Conservation (phyloP, 2,329 filamentous ascomycete genomes). For the Elsinoe australis region DNA sequence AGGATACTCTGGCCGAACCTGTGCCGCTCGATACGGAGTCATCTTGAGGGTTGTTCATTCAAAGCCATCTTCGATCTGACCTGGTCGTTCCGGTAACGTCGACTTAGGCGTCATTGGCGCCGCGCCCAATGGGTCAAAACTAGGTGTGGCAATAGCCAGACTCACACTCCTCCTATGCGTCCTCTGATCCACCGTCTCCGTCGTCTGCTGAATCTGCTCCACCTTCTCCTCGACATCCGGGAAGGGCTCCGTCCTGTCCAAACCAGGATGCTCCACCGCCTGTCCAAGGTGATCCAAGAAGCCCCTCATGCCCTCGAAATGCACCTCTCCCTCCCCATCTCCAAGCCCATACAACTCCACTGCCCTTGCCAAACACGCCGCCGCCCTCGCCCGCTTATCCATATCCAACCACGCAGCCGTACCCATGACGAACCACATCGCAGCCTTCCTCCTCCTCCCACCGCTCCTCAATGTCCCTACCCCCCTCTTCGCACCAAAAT, state of each 20-base stretch:
- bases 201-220: slow-evolving; percentile 29
- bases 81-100: background rate
- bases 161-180: slow-evolving; percentile 40
- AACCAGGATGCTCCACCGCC: slow-evolving; percentile 44
- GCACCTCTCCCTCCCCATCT: slow-evolving; percentile 32
- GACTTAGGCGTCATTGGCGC: slow-evolving; percentile 20
- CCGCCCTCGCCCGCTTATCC: slow-evolving; percentile 68
- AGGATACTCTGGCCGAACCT: background rate
- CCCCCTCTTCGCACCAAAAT: slow-evolving; percentile 67
- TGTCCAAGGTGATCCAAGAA: slow-evolving; percentile 64
- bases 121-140: slow-evolving; percentile 30
- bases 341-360: slow-evolving; percentile 45
- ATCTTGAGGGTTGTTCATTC: slow-evolving; percentile 11
- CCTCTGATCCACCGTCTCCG: slow-evolving; percentile 29
- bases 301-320: slow-evolving; percentile 47
- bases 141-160: slow-evolving; percentile 22
- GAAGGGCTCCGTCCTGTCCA: slow-evolving; percentile 34
- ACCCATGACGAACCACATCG: slow-evolving; percentile 77
- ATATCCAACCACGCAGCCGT: slow-evolving; percentile 77
- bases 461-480: slow-evolving; percentile 61
- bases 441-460: slow-evolving; percentile 70
- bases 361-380: slow-evolving; percentile 67
- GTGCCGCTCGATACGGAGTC: background rate
- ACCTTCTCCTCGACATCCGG: slow-evolving; percentile 23
- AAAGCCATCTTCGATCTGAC: slow-evolving; percentile 9